Evolutionary conservation across 208 protist species (phyloP), one percentile per base, ranked within the genome.

Genomic region (Trypanosoma conorhini): DNA sequence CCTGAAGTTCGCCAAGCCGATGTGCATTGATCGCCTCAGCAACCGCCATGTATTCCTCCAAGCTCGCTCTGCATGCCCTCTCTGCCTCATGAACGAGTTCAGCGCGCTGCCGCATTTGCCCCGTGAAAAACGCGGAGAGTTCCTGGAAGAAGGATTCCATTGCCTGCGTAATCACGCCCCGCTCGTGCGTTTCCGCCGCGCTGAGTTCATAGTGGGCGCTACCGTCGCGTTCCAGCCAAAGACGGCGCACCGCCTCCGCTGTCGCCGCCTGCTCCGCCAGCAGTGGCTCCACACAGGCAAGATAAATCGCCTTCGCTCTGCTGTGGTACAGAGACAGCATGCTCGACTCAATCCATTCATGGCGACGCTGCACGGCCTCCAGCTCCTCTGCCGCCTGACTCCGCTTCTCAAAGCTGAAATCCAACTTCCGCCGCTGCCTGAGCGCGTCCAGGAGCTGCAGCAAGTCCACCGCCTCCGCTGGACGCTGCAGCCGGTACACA

Each of bases 271-370:
- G 72, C 22, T 68, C 75, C 17, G 33, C 77, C n/a, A 71, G 30
- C 7, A 90, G 67, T 21, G 80, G 81, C 62, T 81, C 64, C 42
- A 76, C 38, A 78, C 80, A 89, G 70, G 76, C 77, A 44, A 73
- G 57, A 46, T 82, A 90, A 48, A 84, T 76, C 38, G 79, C 65
- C 24, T 64, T 68, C 0, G 65, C 52, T 13, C 79, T 77, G 46
- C 81, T 82, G 15, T 35, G 55, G 58, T 81, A 87, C 1, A 89
- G 74, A 55, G 77, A 71, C 15, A 73, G 31, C 65, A 87, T 76
- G 67, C 85, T 76, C 54, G 62, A 78, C 28, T 70, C 67, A 5
- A 91, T 71, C 82, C 80, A 93, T 35, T 55, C 61, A 50, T 72
- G 62, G 13, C 88, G 85, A 33, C 81, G 85, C n/a, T 54, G 26